Evolutionary conservation across 2,329 filamentous ascomycete genomes (phyloP).

Genomic region (Ophiostoma novo-ulmi): DNA sequence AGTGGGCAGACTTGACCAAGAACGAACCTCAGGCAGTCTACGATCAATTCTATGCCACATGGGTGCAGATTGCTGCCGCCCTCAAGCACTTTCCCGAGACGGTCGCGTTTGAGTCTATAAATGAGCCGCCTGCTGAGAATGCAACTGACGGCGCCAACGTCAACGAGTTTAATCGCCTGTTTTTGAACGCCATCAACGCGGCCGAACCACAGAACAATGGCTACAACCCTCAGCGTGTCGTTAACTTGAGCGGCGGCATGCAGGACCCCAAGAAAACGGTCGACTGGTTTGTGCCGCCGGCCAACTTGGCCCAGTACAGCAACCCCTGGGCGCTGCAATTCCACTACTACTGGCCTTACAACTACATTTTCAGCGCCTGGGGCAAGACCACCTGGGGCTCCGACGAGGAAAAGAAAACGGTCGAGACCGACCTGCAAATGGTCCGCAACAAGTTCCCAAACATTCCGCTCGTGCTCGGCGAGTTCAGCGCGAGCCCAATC

Average conservation of each 20-base stretch:
- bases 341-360: conserved; percentile 57
- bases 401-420: conserved; percentile 45
- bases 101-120: conserved; percentile 56
- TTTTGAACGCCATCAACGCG: conserved; percentile 47
- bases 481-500: conserved; percentile 49
- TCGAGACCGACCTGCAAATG: conserved; percentile 46
- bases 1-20: conserved; percentile 51
- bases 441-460: conserved; percentile 52
- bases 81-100: conserved; percentile 50
- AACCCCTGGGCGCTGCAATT: conserved; percentile 58
- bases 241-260: conserved; percentile 49
- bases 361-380: conserved; percentile 46
- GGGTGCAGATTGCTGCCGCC: conserved; percentile 53
- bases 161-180: conserved; percentile 54
- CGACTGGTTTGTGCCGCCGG: conserved; percentile 48
- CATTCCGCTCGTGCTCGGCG: conserved; percentile 53
- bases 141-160: conserved; percentile 46
- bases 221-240: conserved; percentile 50
- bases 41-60: conserved; percentile 51
- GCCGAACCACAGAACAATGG: conserved; percentile 35
- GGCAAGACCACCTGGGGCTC: conserved; percentile 58
- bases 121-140: conserved; percentile 52
- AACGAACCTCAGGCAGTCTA: conserved; percentile 49
- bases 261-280: conserved; percentile 50
- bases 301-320: conserved; percentile 43